phyloP scores from a whole-genome alignment of 257 asterid species.

The Nicotiana obtusifolia region DNA sequence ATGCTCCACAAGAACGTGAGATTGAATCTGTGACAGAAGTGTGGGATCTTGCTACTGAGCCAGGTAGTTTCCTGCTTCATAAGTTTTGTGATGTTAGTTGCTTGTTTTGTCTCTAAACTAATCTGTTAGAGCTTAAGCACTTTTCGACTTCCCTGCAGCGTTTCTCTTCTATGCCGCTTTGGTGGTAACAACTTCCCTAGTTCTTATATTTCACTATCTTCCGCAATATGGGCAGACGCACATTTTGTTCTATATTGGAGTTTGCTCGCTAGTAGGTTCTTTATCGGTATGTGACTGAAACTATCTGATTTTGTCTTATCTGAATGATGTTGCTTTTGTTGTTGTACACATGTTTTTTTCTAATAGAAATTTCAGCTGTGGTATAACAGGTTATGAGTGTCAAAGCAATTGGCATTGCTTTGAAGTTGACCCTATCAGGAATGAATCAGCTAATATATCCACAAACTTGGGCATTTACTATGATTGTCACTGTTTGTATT shows the following conservation, averaged over 20 bases:
- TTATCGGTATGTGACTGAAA: constrained; percentile 63
- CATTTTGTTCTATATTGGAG: constrained; percentile 67
- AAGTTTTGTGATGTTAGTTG: not conserved
- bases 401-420: constrained; percentile 87
- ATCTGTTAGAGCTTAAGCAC: constrained; percentile 13
- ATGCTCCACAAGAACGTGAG: constrained; percentile 95
- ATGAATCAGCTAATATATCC: constrained; percentile 86
- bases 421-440: constrained; percentile 89
- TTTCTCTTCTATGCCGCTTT: constrained; percentile 56
- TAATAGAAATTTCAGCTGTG: constrained; percentile 6
- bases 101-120: not conserved
- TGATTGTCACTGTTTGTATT: constrained; percentile 65
- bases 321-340: not conserved
- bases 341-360: not conserved
- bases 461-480: constrained; percentile 79
- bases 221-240: constrained; percentile 79
- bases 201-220: constrained; percentile 51
- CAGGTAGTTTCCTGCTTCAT: constrained; percentile 43
- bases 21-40: constrained; percentile 89
- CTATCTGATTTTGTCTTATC: not conserved
- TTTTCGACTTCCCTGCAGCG: constrained; percentile 40
- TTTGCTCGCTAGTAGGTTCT: constrained; percentile 74
- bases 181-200: constrained; percentile 43
- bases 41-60: constrained; percentile 97
- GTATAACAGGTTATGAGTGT: constrained; percentile 90